These are phyloP conservation scores for Oryza glaberrima DNA, from an alignment of 176 grass and related monocot genomes.

Conservation along the genomic window DNA sequence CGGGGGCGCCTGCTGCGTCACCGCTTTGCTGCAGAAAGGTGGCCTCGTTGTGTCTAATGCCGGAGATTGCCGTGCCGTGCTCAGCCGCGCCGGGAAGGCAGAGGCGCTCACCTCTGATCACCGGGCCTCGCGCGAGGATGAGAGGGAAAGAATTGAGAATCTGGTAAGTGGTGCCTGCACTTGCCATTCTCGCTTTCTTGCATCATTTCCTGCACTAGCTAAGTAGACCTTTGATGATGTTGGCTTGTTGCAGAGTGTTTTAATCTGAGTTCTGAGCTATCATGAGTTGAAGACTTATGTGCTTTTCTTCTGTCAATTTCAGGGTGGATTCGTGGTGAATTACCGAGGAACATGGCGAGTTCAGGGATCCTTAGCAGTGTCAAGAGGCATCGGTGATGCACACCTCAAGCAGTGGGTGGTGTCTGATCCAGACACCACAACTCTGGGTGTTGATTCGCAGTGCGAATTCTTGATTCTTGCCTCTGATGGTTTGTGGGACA, in stretches of 20 bases:
- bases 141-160: constrained; percentile 82
- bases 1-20: constrained; percentile 91
- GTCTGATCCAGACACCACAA: constrained; percentile 73
- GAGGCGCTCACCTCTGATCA: constrained; percentile 93
- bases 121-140: constrained; percentile 65
- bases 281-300: constrained; percentile 16
- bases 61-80: constrained; percentile 82
- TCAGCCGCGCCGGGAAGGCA: constrained; percentile 77
- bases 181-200: background rate
- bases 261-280: background rate
- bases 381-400: constrained; percentile 83
- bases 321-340: constrained; percentile 91
- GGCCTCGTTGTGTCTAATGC: constrained; percentile 81
- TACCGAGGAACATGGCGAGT: constrained; percentile 89
- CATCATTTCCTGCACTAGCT: background rate
- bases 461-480: constrained; percentile 95
- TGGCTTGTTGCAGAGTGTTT: background rate
- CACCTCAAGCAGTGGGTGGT: constrained; percentile 94
- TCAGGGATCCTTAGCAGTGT: constrained; percentile 90
- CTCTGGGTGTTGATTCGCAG: constrained; percentile 55
- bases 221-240: background rate
- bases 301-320: constrained; percentile 26
- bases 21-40: constrained; percentile 66
- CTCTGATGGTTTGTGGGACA: constrained; percentile 95
- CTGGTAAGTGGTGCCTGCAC: constrained; percentile 46